Evolutionary conservation across 1,284 basidiomycete species (phyloP).

Genomic region (Malassezia caprae): DNA sequence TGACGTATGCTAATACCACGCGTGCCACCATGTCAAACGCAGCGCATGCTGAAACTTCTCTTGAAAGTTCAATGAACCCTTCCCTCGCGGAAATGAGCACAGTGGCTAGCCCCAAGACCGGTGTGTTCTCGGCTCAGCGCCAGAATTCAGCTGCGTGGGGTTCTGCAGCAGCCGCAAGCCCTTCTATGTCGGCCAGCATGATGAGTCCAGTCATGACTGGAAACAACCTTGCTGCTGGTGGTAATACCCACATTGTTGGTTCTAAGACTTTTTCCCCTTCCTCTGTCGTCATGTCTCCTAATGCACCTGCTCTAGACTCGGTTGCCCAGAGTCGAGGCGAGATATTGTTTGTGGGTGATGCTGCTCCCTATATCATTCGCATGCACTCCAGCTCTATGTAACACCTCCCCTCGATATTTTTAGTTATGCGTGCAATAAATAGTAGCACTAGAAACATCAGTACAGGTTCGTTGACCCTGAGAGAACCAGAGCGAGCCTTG

Average conservation of each 20-base stretch:
- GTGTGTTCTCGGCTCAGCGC: not conserved
- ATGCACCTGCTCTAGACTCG: conserved; percentile 39
- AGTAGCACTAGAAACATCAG: no score
- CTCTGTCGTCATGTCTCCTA: not conserved
- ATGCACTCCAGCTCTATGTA: not conserved
- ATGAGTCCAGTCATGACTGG: not conserved
- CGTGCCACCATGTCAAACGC: not conserved
- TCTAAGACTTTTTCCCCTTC: not conserved
- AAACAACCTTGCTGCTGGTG: not conserved
- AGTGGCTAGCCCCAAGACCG: not conserved
- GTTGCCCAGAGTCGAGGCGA: conserved; percentile 38
- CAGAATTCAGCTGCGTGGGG: not conserved
- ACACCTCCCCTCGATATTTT: not conserved
- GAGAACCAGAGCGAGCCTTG: not conserved
- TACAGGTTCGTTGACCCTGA: no score
- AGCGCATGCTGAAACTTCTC: not conserved
- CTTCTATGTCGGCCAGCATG: not conserved
- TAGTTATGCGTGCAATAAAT: no score
- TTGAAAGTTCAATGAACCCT: not conserved
- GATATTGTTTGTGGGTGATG: conserved; percentile 43
- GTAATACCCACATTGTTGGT: not conserved
- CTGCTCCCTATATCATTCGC: conserved; percentile 34
- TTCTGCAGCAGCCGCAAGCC: not conserved
- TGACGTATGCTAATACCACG: not conserved
- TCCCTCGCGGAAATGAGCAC: not conserved